These are phyloP conservation scores for Diaporthe ilicicola DNA, from an alignment of 2,329 filamentous ascomycete genomes.

Conservation along the genomic window DNA sequence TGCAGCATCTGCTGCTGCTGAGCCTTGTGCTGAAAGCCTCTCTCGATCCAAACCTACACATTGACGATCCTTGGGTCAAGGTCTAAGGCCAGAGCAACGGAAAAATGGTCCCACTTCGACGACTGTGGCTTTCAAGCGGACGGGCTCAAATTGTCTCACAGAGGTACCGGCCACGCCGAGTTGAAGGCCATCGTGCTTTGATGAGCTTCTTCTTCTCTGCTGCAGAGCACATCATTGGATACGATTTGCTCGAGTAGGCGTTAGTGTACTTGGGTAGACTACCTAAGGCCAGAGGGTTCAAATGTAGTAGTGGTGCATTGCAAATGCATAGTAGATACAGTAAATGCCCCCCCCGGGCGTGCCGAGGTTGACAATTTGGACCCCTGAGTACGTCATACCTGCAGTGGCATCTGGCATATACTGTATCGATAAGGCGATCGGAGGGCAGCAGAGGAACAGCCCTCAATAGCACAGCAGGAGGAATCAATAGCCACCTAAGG, in stretches of 20 bases:
- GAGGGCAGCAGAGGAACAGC: background rate
- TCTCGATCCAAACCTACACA: background rate
- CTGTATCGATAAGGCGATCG: conserved; percentile 18
- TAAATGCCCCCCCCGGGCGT: background rate
- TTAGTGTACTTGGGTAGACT: background rate
- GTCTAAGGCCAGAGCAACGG: background rate
- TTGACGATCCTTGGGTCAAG: background rate
- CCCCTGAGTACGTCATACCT: conserved; percentile 19
- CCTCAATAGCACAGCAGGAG: background rate
- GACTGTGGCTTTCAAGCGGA: background rate
- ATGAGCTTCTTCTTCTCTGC: background rate
- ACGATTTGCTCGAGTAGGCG: background rate
- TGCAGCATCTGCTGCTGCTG: background rate
- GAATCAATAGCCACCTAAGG: background rate
- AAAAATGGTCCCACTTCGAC: background rate
- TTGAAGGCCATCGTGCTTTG: background rate
- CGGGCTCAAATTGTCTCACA: background rate
- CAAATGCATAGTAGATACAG: background rate
- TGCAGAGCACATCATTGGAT: background rate
- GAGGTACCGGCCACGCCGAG: background rate
- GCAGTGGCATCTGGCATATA: too few species aligned
- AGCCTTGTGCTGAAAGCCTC: background rate
- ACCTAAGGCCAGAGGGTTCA: background rate
- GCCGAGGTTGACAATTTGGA: conserved; percentile 11
- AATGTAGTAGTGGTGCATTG: background rate